Evolutionary conservation across 2,329 filamentous ascomycete genomes (phyloP), one percentile per base, ranked within the genome.

Genomic region (Hypoxylon sp.): DNA sequence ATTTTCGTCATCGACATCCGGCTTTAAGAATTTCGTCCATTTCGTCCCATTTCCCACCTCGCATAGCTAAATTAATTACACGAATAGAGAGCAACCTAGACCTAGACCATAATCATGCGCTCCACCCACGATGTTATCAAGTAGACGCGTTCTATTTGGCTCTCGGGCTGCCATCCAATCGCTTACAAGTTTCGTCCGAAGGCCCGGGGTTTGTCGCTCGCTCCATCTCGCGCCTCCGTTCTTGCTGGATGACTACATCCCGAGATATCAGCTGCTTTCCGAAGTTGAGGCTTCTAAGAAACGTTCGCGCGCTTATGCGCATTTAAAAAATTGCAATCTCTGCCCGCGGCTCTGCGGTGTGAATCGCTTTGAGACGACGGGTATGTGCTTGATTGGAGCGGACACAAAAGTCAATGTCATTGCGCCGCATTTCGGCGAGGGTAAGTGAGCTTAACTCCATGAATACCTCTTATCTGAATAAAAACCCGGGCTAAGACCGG

Each of bases 401-500:
- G 61, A 74, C 48, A 91, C 88, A 60, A 93, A 93, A 73, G 91
- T 96, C 70, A 94, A 93, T 75, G 91, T 92, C 6, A 93, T 96
- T 70, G 92, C 92, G 62, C 93, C 92, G 53, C 93, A 96, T 78
- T 94, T 94, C 76, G 92, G 92, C 45, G 92, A 95, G 82, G 88
- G 84, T 85, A 67, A 70, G 81, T 78, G 51, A 57, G 32, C 34
- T 9, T n/a, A 12, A 43, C 25, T 34, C 23, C n/a, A 21, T 25
- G 4, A 11, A 1, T 14, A 30, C 14, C 6, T 37, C n/a, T 2
- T 32, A 19, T 7, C 37, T 37, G 16, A 16, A 19, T 39, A 39
- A 16, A n/a, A 27, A 12, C 16, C 41, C 14, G 32, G 51, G 27
- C 45, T 66, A 56, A 72, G 62, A 34, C 48, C 16, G 30, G n/a